A percentile compares a stretch with the other conserved stretches of the same genome.
Conservation (phyloP, 106 monocot genomes). For the Narthecium ossifragum region DNA sequence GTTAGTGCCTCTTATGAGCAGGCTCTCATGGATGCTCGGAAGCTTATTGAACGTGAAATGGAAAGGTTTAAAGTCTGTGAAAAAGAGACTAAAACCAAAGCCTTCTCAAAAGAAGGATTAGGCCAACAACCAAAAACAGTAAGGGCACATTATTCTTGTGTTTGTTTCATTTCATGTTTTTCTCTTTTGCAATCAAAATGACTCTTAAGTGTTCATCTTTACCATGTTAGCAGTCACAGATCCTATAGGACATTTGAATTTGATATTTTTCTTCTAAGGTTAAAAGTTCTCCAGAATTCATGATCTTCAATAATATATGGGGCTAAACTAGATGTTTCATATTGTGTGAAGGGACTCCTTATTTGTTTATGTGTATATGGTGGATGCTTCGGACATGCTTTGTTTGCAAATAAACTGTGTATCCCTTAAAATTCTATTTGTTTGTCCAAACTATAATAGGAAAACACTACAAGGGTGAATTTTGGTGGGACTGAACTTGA, state of each 20-base stretch:
- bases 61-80: slow-evolving; percentile 99
- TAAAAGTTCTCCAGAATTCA: not conserved
- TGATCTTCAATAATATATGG: too few relatives aligned
- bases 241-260: not conserved
- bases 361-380: too few relatives aligned
- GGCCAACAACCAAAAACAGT: slow-evolving; percentile 98
- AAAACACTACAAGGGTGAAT: too few relatives aligned
- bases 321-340: too few relatives aligned
- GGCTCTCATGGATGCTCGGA: slow-evolving; percentile 98
- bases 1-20: slow-evolving; percentile 88
- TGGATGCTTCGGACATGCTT: too few relatives aligned
- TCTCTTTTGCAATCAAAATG: not conserved
- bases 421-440: too few relatives aligned
- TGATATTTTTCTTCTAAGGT: not conserved
- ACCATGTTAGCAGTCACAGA: too few relatives aligned
- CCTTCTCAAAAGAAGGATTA: slow-evolving; percentile 97
- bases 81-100: slow-evolving; percentile 99
- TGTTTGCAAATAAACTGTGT: too few relatives aligned
- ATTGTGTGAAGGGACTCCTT: too few relatives aligned
- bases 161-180: not conserved
- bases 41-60: slow-evolving; percentile 96
- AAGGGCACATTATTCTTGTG: slow-evolving; percentile 16
- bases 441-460: too few relatives aligned
- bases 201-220: not conserved
- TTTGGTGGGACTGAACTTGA: too few relatives aligned